A percentile compares a stretch with the other conserved stretches of the same genome.
Evolutionary conservation across 345 rosid genomes (phyloP).

Genomic region (Lepidium didymum): DNA sequence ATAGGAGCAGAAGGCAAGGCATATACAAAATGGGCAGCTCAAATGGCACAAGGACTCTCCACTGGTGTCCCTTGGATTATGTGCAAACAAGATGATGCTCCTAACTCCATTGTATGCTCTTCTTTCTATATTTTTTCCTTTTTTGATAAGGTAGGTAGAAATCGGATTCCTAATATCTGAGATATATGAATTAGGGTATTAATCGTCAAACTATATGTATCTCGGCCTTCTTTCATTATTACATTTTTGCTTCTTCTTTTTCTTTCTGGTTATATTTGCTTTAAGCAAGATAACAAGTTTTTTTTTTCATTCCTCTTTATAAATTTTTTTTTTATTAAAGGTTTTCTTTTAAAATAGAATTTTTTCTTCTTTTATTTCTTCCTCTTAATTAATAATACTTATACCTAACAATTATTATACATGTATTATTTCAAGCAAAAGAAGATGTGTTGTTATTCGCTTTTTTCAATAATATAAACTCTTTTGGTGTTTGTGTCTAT

Average conservation of each 20-base stretch:
- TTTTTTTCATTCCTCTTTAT: background rate
- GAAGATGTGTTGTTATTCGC: background rate
- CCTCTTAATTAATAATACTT: background rate
- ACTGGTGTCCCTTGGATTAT: conserved; percentile 75
- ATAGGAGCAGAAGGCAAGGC: conserved; percentile 45
- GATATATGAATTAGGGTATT: too few relatives aligned
- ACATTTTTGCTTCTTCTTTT: background rate
- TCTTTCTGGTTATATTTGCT: background rate
- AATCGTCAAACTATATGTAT: too few relatives aligned
- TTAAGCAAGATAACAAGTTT: background rate
- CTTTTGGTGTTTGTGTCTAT: background rate
- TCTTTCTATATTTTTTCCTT: background rate
- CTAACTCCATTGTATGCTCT: conserved; percentile 48
- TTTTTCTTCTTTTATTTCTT: background rate
- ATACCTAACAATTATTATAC: background rate
- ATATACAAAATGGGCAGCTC: conserved; percentile 54
- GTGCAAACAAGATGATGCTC: conserved; percentile 68
- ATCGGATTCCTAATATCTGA: too few relatives aligned
- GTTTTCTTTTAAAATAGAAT: background rate
- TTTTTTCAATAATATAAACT: background rate
- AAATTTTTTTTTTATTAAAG: background rate
- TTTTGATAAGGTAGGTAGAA: too few relatives aligned
- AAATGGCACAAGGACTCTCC: conserved; percentile 51
- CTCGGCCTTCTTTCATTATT: background rate
- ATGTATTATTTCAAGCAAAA: background rate